Evolutionary conservation across 306 rosid genomes (phyloP).

Genomic region (Abrus precatorius): DNA sequence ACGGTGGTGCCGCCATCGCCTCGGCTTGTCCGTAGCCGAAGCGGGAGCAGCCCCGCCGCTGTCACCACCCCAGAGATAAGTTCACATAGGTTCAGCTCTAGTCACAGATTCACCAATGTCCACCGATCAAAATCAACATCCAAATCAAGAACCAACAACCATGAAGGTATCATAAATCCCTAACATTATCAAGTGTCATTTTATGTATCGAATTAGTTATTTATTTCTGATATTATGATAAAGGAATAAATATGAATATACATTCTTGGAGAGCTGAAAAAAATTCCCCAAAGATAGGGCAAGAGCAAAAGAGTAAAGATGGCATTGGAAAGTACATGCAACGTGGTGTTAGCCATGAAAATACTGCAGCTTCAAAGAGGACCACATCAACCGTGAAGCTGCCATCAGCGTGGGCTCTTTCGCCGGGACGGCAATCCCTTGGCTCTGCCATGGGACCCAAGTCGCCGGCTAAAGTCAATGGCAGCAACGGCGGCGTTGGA

Average conservation of each 20-base stretch:
- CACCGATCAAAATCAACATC: conserved; percentile 64
- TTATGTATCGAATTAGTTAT: neutral
- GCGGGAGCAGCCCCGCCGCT: conserved; percentile 43
- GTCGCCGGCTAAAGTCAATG: neutral
- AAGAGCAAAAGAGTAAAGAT: conserved; percentile 48
- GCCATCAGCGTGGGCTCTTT: conserved; percentile 87
- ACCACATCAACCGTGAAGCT: conserved; percentile 12
- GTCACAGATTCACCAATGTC: conserved; percentile 41
- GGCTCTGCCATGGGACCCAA: conserved; percentile 39
- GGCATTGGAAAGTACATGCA: conserved; percentile 45
- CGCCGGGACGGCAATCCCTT: conserved; percentile 66
- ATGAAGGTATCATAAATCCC: conserved; percentile 36
- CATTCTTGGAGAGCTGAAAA: no score
- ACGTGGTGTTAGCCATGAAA: conserved; percentile 49
- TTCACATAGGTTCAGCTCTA: conserved; percentile 41
- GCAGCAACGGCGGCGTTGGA: neutral
- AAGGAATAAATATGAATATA: no score
- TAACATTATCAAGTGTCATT: neutral
- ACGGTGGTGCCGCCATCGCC: conserved; percentile 41
- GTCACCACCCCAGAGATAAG: conserved; percentile 40
- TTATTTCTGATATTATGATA: no score
- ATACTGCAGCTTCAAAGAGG: conserved; percentile 47
- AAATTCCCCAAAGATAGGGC: neutral
- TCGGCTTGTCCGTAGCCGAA: conserved; percentile 61
- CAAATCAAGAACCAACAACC: conserved; percentile 45